Percentiles rank a stretch among this genome's conserved stretches.
These are phyloP conservation scores for Daldinia loculata DNA, from an alignment of 495 filamentous ascomycete genomes.

Conservation along the genomic window DNA sequence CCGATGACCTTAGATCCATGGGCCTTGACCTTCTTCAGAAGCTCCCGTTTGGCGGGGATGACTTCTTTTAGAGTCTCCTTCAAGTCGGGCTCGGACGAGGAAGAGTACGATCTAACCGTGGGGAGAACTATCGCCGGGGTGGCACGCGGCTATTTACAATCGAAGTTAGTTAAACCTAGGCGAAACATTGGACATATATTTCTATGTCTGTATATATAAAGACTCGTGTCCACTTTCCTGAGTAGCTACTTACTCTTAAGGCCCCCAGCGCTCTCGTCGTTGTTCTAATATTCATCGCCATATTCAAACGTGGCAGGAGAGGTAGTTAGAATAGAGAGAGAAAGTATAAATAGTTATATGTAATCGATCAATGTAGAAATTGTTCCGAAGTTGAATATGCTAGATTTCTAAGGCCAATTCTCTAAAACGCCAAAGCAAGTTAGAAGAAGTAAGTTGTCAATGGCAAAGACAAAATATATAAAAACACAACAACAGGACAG, in stretches of 20 bases:
- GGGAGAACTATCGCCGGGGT: conserved; percentile 40
- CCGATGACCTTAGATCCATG: conserved; percentile 84
- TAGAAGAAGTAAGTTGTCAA: conserved; percentile 13
- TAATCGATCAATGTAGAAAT: neutral
- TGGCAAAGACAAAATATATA: neutral
- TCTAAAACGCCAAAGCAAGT: conserved; percentile 20
- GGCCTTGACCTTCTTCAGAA: conserved; percentile 88
- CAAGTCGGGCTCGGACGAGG: conserved; percentile 82
- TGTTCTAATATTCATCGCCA: conserved; percentile 61
- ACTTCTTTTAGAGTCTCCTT: conserved; percentile 82
- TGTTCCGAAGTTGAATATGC: neutral
- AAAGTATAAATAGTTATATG: neutral
- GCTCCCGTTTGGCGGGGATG: conserved; percentile 92
- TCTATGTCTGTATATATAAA: neutral
- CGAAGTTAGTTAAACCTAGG: neutral
- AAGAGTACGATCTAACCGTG: conserved; percentile 65
- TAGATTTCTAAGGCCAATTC: neutral
- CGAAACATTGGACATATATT: neutral
- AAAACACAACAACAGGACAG: conserved; percentile 4
- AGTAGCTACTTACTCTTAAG: conserved; percentile 58
- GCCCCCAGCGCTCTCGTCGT: conserved; percentile 56
- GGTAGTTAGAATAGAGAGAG: neutral
- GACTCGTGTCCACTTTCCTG: neutral
- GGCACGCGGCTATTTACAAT: conserved; percentile 46
- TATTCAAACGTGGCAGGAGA: conserved; percentile 28